Evolutionary conservation across 1,139 yeast genomes (phyloP), one percentile per base, ranked within the genome.

Genomic region (Protomyces macrosporus): DNA sequence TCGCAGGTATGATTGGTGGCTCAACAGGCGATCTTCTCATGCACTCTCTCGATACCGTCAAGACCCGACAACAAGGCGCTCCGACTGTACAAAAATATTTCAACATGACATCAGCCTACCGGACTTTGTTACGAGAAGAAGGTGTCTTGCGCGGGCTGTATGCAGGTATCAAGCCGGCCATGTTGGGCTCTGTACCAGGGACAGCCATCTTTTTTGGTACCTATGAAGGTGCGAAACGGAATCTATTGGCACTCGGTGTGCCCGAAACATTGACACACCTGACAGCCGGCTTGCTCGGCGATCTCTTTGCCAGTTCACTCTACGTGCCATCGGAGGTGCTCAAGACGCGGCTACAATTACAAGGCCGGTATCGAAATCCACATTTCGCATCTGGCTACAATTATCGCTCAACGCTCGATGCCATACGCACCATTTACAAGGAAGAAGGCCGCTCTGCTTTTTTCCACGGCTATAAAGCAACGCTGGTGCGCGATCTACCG

Each of bases 311-410:
- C 39, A 87, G 96, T 71, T 76, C 93, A n/a, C 86, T 90, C 55
- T 93, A 93, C 71, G 98, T 93, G n/a, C 98, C 98, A 2, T 85
- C 93, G 40, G 98, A 93, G 73, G 98, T 93, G n/a, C 76, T 93
- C 65, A 93, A 95, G 74, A 90, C 98, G 6, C 80, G 98, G 70
- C 76, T 93, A 58, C 98, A 93, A 76, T 77, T 93, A 63, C 98
- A 93, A 75, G 98, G 98, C 0, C 81, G 85, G 59, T 81, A 83
- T 75, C 89, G 90, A 74, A 93, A 91, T 73, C 88, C 88, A 0
- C 79, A 81, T 73, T 90, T 91, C 67, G 74, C 79, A 57, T 89
- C 90, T 10, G 97, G 97, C 0, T 93, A 93, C 75, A 93, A 93
- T 73, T 93, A 93, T 74, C 80, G 79, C 61, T 88, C 90, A 5